Conservation (phyloP, 768 basidiomycete species). For the Mycena polygramma region DNA sequence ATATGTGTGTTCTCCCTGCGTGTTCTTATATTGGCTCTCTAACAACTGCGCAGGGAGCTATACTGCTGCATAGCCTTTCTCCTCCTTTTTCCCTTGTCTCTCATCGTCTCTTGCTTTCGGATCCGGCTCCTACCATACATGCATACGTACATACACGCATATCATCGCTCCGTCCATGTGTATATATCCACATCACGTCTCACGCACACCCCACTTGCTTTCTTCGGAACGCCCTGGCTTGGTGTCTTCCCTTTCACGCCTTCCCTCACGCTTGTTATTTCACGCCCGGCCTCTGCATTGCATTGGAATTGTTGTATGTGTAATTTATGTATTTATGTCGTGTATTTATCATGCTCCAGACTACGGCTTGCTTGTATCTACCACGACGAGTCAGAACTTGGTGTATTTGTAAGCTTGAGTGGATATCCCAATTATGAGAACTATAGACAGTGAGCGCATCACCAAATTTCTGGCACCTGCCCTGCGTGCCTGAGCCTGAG, state of each 20-base stretch:
- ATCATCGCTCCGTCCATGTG: constrained; percentile 10
- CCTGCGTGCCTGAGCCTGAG: too few species aligned
- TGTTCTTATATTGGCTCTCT: not conserved
- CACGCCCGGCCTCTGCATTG: not conserved
- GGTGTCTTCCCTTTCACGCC: not conserved
- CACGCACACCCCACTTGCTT: constrained; percentile 1
- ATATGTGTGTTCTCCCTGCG: constrained; percentile 59
- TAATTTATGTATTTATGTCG: constrained; percentile 2
- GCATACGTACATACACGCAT: constrained; percentile 17
- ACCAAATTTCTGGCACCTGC: too few species aligned
- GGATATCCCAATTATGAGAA: too few species aligned
- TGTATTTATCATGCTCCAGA: too few species aligned
- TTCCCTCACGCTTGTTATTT: constrained; percentile 1
- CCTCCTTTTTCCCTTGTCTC: not conserved
- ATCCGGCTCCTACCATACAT: not conserved
- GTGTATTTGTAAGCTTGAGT: constrained; percentile 18
- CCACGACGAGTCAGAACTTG: not conserved
- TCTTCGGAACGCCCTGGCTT: not conserved
- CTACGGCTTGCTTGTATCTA: not conserved
- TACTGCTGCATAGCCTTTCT: constrained; percentile 23
- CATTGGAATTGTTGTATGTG: constrained; percentile 12
- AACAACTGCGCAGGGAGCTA: constrained; percentile 38
- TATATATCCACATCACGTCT: not conserved
- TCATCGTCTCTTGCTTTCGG: not conserved
- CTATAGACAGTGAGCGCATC: too few species aligned